These are phyloP conservation scores for Entonaema liquescens DNA, from an alignment of 495 filamentous ascomycete genomes.

Conservation along the genomic window DNA sequence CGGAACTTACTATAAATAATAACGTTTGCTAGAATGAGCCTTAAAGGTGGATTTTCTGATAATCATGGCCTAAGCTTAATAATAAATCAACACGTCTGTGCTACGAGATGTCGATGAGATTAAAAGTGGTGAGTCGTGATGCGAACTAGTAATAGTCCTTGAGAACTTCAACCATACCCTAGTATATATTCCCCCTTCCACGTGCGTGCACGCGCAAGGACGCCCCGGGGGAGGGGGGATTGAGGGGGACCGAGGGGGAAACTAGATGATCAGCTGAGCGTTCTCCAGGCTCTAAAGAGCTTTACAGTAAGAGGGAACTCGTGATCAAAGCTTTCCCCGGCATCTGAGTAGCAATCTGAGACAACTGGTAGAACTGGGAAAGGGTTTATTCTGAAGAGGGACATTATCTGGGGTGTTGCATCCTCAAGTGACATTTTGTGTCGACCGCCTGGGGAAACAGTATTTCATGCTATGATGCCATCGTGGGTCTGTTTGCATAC, in stretches of 20 bases:
- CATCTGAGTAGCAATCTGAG: slow-evolving; percentile 19
- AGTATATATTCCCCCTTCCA: slow-evolving; percentile 27
- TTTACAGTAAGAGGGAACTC: slow-evolving; percentile 9
- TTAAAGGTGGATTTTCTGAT: background rate
- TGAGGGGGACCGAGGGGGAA: slow-evolving; percentile 11
- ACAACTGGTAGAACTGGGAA: slow-evolving; percentile 40
- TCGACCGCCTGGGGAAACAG: slow-evolving; percentile 32
- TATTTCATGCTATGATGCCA: slow-evolving; percentile 39
- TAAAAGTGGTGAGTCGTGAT: background rate
- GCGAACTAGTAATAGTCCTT: slow-evolving; percentile 1
- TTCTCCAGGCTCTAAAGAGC: background rate
- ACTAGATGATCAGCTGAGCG: slow-evolving; percentile 30
- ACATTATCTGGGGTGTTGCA: slow-evolving; percentile 38
- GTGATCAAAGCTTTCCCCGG: slow-evolving; percentile 32
- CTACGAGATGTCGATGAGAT: slow-evolving; percentile 11
- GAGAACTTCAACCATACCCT: background rate
- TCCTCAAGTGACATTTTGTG: slow-evolving; percentile 38
- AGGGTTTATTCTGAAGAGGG: slow-evolving; percentile 35
- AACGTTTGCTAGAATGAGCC: background rate
- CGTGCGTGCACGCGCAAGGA: slow-evolving; percentile 24
- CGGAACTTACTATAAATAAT: background rate
- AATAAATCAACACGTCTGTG: background rate
- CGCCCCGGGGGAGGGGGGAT: slow-evolving; percentile 18
- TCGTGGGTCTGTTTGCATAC: slow-evolving; percentile 39
- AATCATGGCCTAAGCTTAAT: slow-evolving; percentile 1